Conservation (phyloP, 129 eudicot species). For the Escallonia rubra region DNA sequence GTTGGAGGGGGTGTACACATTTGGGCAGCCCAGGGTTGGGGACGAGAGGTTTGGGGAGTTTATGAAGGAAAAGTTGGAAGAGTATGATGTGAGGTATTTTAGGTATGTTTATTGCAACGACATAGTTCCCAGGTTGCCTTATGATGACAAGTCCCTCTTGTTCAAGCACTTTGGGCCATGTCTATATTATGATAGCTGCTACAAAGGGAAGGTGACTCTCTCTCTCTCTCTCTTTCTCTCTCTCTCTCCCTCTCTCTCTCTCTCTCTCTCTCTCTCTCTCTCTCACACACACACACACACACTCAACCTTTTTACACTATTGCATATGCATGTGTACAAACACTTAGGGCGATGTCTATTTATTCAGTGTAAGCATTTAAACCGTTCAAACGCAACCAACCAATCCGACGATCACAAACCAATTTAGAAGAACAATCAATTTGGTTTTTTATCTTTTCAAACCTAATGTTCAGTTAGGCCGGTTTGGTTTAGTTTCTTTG, state of each 20-base stretch:
- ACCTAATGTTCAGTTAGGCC: too few relatives aligned
- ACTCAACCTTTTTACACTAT: too few relatives aligned
- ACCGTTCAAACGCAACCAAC: too few relatives aligned
- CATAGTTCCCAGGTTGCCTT: slow-evolving; percentile 75
- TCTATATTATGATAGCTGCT: slow-evolving; percentile 58
- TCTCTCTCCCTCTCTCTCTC: not conserved
- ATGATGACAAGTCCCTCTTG: slow-evolving; percentile 47
- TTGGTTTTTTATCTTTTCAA: too few relatives aligned
- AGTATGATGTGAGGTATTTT: slow-evolving; percentile 40
- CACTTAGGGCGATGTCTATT: too few relatives aligned
- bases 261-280: not conserved
- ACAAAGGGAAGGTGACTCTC: slow-evolving; percentile 53
- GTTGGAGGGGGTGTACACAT: slow-evolving; percentile 76
- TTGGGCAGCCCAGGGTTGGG: slow-evolving; percentile 93
- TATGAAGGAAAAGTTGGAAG: slow-evolving; percentile 42
- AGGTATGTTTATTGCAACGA: slow-evolving; percentile 73
- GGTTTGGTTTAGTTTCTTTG: too few relatives aligned
- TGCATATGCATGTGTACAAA: too few relatives aligned
- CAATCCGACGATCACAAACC: too few relatives aligned
- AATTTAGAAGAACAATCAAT: too few relatives aligned
- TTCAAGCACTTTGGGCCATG: slow-evolving; percentile 77
- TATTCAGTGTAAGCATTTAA: too few relatives aligned
- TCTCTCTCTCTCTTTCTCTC: not conserved
- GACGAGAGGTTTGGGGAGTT: slow-evolving; percentile 58
- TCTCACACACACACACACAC: not conserved